Conservation (phyloP, 345 rosid genomes). For the Melastoma malabathricum region DNA sequence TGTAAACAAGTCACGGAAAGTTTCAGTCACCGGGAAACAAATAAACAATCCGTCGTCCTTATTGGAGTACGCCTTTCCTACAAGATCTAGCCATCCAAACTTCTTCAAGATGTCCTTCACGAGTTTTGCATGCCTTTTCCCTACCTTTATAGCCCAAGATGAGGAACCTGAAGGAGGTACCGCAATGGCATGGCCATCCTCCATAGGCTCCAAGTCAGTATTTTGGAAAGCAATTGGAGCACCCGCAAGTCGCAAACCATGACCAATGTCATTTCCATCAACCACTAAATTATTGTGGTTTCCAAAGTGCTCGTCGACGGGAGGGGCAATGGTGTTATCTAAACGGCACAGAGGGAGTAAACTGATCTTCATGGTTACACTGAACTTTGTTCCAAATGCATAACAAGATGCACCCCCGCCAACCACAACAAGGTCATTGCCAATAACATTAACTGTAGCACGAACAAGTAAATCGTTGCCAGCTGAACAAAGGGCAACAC, state of each 20-base stretch:
- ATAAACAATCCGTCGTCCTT: constrained; percentile 34
- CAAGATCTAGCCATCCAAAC: constrained; percentile 78
- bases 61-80: constrained; percentile 45
- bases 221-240: constrained; percentile 12
- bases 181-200: constrained; percentile 8
- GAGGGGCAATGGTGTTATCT: constrained; percentile 6
- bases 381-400: constrained; percentile 94
- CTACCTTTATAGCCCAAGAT: constrained; percentile 39
- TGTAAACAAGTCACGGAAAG: constrained; percentile 30
- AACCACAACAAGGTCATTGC: constrained; percentile 57
- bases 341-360: constrained; percentile 30
- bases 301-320: not conserved
- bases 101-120: constrained; percentile 78
- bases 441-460: constrained; percentile 49
- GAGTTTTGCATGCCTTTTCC: constrained; percentile 50
- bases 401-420: constrained; percentile 98
- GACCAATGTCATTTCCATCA: not conserved
- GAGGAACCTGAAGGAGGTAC: constrained; percentile 12
- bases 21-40: constrained; percentile 70
- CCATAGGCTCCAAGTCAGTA: constrained; percentile 9
- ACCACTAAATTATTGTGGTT: too few species aligned
- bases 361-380: constrained; percentile 56
- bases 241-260: constrained; percentile 13
- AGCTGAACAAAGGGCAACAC: constrained; percentile 40
- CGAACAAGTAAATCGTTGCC: constrained; percentile 68